A percentile compares a stretch with the other conserved stretches of the same genome.
phyloP scores from a whole-genome alignment of 1,139 yeast species.

The Zygosaccharomyces sapae region DNA sequence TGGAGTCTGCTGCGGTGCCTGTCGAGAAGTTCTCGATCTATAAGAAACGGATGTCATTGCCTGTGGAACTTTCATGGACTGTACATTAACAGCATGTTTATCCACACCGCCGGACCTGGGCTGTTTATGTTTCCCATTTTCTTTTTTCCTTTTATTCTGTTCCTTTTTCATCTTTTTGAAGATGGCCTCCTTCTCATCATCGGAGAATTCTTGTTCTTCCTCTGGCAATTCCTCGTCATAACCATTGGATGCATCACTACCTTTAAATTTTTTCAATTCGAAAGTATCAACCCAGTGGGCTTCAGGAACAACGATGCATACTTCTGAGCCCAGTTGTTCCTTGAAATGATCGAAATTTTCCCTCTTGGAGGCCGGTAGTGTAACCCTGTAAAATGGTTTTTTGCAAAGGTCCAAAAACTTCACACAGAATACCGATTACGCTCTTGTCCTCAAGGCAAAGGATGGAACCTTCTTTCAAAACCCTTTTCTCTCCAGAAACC shows the following conservation, averaged over 20 bases:
- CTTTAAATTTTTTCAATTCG: slow-evolving; percentile 62
- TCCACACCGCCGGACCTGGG: neutral
- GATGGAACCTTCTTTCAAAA: slow-evolving; percentile 76
- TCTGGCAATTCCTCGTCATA: slow-evolving; percentile 92
- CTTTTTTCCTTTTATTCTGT: slow-evolving; percentile 50
- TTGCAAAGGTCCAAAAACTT: slow-evolving; percentile 85
- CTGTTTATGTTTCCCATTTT: slow-evolving; percentile 34
- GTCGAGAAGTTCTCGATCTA: slow-evolving; percentile 24
- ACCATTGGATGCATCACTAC: slow-evolving; percentile 92
- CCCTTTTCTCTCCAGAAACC: slow-evolving; percentile 81
- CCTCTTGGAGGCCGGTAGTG: slow-evolving; percentile 49
- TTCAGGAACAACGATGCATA: slow-evolving; percentile 74
- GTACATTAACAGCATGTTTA: slow-evolving; percentile 8
- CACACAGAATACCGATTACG: slow-evolving; percentile 78
- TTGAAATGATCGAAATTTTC: slow-evolving; percentile 46
- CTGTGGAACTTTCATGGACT: slow-evolving; percentile 19
- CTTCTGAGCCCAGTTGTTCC: slow-evolving; percentile 52
- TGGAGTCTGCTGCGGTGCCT: slow-evolving; percentile 7
- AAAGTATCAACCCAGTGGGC: slow-evolving; percentile 79
- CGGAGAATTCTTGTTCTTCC: slow-evolving; percentile 92
- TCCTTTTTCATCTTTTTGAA: slow-evolving; percentile 48
- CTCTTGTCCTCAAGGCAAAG: slow-evolving; percentile 71
- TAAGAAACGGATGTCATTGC: slow-evolving; percentile 20
- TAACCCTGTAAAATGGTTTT: slow-evolving; percentile 78
- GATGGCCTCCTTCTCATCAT: slow-evolving; percentile 72